Percentiles rank a stretch among this genome's conserved stretches.
These are phyloP conservation scores for Colletotrichum nymphaeae DNA, from an alignment of 2,329 filamentous ascomycete genomes.

Conservation along the genomic window DNA sequence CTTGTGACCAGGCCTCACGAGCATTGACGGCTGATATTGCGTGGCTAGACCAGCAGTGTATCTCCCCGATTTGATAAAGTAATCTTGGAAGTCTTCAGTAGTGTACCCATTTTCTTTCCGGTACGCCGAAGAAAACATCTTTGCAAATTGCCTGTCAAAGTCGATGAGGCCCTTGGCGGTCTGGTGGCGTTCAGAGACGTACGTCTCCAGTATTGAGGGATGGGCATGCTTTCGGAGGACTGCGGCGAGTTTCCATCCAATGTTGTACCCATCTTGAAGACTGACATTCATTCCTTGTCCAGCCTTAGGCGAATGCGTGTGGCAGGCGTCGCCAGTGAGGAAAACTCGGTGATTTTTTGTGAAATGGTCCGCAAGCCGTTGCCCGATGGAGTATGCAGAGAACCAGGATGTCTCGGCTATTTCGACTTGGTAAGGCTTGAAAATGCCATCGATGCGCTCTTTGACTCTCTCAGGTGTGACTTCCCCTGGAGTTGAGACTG, in stretches of 20 bases:
- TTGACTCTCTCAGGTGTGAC: conserved; percentile 63
- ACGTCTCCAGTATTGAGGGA: conserved; percentile 81
- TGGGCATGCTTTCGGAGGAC: conserved; percentile 85
- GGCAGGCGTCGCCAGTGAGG: conserved; percentile 80
- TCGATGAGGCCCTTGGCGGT: conserved; percentile 86
- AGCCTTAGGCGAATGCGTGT: conserved; percentile 81
- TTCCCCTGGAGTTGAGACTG: conserved; percentile 56
- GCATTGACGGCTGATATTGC: conserved; percentile 61
- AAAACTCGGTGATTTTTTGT: conserved; percentile 77
- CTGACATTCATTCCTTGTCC: conserved; percentile 86
- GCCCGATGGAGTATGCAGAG: conserved; percentile 81
- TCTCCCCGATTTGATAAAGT: conserved; percentile 67
- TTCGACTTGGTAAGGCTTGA: conserved; percentile 70
- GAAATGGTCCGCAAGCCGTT: conserved; percentile 76
- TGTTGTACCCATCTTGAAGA: conserved; percentile 84
- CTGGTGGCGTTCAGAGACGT: conserved; percentile 85
- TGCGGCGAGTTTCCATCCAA: conserved; percentile 95
- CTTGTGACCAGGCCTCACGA: conserved; percentile 51
- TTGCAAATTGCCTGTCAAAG: conserved; percentile 91
- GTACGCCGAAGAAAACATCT: conserved; percentile 76
- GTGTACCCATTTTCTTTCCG: conserved; percentile 51
- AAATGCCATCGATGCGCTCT: conserved; percentile 62
- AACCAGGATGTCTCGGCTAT: conserved; percentile 76
- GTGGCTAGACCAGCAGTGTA: conserved; percentile 71
- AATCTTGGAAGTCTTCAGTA: conserved; percentile 62